Conservation (phyloP, 352 stramenopile species). For the Pythium plurisporium region DNA sequence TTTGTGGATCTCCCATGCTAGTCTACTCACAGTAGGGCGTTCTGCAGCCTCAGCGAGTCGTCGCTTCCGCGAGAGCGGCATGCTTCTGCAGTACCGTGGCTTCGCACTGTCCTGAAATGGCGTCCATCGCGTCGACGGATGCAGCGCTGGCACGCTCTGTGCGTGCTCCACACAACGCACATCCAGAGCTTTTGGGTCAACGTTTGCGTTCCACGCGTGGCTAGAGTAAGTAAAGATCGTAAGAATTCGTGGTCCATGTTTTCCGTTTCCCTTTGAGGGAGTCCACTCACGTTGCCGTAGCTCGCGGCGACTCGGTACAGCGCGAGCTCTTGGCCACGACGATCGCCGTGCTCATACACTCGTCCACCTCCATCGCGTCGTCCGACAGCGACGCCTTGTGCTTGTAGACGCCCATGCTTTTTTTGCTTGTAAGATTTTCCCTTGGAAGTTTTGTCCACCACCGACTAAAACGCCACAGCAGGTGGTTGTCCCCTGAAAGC, state of each 20-base stretch:
- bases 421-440: background rate
- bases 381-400: slow-evolving; percentile 5
- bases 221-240: no score
- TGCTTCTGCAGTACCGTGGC: background rate
- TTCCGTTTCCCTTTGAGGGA: no score
- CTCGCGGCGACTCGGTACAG: background rate
- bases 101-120: background rate
- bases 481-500: no score
- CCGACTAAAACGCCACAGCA: slow-evolving; percentile 8
- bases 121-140: background rate
- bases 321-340: slow-evolving; percentile 1
- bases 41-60: background rate
- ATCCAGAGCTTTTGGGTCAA: background rate
- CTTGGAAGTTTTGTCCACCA: no score
- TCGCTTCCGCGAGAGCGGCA: slow-evolving; percentile 9
- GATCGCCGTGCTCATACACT: slow-evolving; percentile 1
- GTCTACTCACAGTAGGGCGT: slow-evolving; percentile 10
- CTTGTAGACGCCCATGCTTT: slow-evolving; percentile 11
- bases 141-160: background rate
- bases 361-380: background rate
- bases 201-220: background rate
- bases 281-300: background rate
- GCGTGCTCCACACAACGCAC: background rate
- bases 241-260: no score
- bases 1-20: no score